Evolutionary conservation across 2,329 filamentous ascomycete genomes (phyloP), one percentile per base, ranked within the genome.

Genomic region (Neonectria faginata): DNA sequence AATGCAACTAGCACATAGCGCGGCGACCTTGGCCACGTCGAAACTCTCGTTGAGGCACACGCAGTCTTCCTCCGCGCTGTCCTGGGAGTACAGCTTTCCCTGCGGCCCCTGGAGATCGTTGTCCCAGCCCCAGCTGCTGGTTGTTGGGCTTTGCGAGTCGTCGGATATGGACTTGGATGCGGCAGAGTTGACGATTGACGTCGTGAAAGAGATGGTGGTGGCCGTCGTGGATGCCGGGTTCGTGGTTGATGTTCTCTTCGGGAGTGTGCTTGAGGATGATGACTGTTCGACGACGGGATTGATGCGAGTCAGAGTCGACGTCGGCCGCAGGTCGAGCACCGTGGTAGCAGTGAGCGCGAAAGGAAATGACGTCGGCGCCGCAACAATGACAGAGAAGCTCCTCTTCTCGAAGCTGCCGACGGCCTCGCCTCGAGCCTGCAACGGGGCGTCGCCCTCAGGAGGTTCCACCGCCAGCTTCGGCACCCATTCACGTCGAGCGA

Each of bases 41-140:
- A 82, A 82, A 67, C 80, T 82, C 57, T 71, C 67, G 56, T 82
- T 81, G 8, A 66, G 55, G 55, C 80, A 82, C 4, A 80, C 77
- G 56, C 80, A 82, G 14, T 74, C 65, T 56, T 73, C 69, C 60
- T 82, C 80, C 1, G 73, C 73, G 16, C 71, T 70, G 57, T 64
- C 68, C 4, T 69, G 50, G 4, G 68, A 59, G 20, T 68, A 62
- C n/a, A 67, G 16, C 39, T 70, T 64, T 1, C 66, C 67, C 8
- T 63, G 62, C 56, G 67, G 71, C 11, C 67, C 22, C 53, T 53
- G 54, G 59, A 55, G 52, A 27, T 63, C 64, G 29, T 33, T 53
- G 22, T 55, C 55, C 62, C 64, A 60, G 8, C 39, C 55, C 9
- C 57, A 64, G 20, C 44, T 53, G 33, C 60, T 67, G 14, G 57